Conservation (phyloP, 2,329 filamentous ascomycete species). For the Pseudocercospora musae region DNA sequence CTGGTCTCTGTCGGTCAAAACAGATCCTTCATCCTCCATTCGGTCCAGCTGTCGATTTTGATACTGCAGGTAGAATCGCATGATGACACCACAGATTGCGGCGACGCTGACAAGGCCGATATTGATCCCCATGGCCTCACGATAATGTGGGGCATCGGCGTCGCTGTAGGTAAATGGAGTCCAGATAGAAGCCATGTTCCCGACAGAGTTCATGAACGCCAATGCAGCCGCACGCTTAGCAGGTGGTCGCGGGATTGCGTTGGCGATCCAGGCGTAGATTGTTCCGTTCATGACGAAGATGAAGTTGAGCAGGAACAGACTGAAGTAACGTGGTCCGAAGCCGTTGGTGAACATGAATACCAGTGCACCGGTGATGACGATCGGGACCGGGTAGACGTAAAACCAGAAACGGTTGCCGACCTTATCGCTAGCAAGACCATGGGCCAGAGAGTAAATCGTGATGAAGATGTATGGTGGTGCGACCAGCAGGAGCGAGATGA, state of each 20-base stretch:
- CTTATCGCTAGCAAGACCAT: slow-evolving; percentile 47
- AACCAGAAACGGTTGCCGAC: slow-evolving; percentile 51
- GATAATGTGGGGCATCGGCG: slow-evolving; percentile 28
- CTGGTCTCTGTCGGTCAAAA: slow-evolving; percentile 48
- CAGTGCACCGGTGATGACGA: slow-evolving; percentile 51
- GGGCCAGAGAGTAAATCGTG: slow-evolving; percentile 47
- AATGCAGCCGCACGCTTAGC: slow-evolving; percentile 71
- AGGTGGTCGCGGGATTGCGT: slow-evolving; percentile 70
- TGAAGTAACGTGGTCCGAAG: slow-evolving; percentile 55
- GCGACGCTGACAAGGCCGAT: slow-evolving; percentile 31
- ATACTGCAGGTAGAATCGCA: slow-evolving; percentile 32
- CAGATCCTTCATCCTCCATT: slow-evolving; percentile 48
- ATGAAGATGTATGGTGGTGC: slow-evolving; percentile 55
- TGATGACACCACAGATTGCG: slow-evolving; percentile 27
- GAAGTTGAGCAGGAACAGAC: slow-evolving; percentile 55
- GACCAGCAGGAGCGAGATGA: slow-evolving; percentile 50
- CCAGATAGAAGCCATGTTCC: slow-evolving; percentile 66
- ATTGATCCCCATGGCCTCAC: slow-evolving; percentile 35
- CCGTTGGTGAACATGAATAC: slow-evolving; percentile 53
- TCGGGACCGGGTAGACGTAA: slow-evolving; percentile 51
- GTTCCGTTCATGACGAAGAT: slow-evolving; percentile 51
- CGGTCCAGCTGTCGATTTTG: slow-evolving; percentile 52
- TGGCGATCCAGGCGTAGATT: slow-evolving; percentile 72
- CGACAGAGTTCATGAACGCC: slow-evolving; percentile 72
- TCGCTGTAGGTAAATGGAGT: slow-evolving; percentile 41